Percentiles rank a stretch among this genome's conserved stretches.
These are phyloP conservation scores for Trichoderma endophyticum DNA, from an alignment of 2,329 filamentous ascomycete species.

Conservation along the genomic window DNA sequence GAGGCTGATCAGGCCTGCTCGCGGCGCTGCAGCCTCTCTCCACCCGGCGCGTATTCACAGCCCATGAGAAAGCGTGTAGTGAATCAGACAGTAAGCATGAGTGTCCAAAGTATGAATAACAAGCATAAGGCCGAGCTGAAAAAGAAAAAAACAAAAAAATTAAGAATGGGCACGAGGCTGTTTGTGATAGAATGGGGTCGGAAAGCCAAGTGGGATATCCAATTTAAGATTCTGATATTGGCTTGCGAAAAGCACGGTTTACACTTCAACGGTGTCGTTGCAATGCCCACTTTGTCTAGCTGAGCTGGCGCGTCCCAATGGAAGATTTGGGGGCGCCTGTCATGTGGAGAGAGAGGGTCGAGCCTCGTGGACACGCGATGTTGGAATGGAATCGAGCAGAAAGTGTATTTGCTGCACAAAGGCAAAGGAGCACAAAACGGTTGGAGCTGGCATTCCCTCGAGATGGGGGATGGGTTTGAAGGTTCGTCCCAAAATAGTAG, in stretches of 20 bases:
- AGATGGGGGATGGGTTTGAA: not conserved
- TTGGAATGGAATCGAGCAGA: not conserved
- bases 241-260: not conserved
- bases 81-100: not conserved
- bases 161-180: not conserved
- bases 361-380: not conserved
- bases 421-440: not conserved
- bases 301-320: not conserved
- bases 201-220: not conserved
- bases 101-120: too few relatives aligned
- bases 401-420: not conserved
- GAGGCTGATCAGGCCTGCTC: not conserved
- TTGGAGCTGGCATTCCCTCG: slow-evolving; percentile 4
- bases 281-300: not conserved
- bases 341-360: not conserved
- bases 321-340: not conserved
- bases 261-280: not conserved
- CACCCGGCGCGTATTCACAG: not conserved
- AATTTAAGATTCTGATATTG: not conserved
- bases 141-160: not conserved
- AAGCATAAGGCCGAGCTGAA: not conserved
- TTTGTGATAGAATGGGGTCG: too few relatives aligned
- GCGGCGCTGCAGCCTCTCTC: not conserved
- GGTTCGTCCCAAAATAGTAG: slow-evolving; percentile 6
- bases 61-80: not conserved